These are phyloP conservation scores for Oryza meyeriana DNA, from an alignment of 176 grass and related monocot genomes.

Conservation along the genomic window DNA sequence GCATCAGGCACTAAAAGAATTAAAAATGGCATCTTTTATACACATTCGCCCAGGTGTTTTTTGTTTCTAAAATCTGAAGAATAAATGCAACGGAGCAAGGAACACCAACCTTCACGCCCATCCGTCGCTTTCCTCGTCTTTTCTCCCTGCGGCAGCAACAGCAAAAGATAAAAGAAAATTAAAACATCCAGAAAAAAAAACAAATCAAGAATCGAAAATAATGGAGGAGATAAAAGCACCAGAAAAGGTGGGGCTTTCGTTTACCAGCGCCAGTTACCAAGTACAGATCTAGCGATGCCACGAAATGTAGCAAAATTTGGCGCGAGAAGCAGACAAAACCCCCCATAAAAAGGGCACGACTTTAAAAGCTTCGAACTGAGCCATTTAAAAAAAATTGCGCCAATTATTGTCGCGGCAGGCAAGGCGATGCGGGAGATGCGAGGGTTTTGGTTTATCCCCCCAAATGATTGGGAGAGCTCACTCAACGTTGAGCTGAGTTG, in stretches of 20 bases:
- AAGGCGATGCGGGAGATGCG: constrained; percentile 2
- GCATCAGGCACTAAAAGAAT: constrained; percentile 26
- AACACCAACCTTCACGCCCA: constrained; percentile 72
- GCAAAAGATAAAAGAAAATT: constrained; percentile 21
- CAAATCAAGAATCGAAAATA: constrained; percentile 24
- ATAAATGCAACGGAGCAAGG: constrained; percentile 52
- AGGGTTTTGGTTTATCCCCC: constrained; percentile 35
- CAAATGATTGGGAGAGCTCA: constrained; percentile 59
- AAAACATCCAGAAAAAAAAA: constrained; percentile 14
- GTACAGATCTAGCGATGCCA: constrained; percentile 36
- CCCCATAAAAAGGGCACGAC: constrained; percentile 48
- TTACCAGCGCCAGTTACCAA: constrained; percentile 46
- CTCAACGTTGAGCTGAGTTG: constrained; percentile 37
- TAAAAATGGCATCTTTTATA: constrained; percentile 45
- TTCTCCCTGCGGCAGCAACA: constrained; percentile 43
- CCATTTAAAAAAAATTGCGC: constrained; percentile 40
- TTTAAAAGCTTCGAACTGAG: constrained; percentile 41
- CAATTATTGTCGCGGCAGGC: constrained; percentile 42
- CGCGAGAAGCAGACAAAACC: constrained; percentile 45
- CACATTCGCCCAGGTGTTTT: constrained; percentile 22
- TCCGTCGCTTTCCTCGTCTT: constrained; percentile 84
- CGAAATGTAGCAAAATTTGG: constrained; percentile 54
- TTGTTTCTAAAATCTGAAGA: constrained; percentile 32
- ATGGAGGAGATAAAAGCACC: constrained; percentile 14
- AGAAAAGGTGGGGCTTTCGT: constrained; percentile 42